Evolutionary conservation across 2,329 filamentous ascomycete genomes (phyloP).

Genomic region (Trichoderma pleuroti): DNA sequence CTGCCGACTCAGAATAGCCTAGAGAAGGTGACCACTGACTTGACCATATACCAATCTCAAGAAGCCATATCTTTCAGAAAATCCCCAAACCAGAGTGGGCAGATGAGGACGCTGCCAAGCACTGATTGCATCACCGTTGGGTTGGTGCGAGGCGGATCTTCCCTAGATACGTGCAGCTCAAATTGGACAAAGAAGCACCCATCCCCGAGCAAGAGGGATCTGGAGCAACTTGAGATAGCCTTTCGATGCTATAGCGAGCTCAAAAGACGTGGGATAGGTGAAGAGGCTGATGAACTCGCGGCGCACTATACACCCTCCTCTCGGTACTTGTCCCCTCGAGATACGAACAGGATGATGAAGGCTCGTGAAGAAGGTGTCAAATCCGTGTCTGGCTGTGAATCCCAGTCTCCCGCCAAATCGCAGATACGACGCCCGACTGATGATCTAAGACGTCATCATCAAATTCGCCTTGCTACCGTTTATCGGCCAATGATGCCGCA

Average conservation of each 20-base stretch:
- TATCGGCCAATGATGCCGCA: constrained; percentile 26
- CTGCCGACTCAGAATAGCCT: background rate
- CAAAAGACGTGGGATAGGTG: constrained; percentile 20
- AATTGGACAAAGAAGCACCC: constrained; percentile 41
- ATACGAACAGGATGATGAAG: constrained; percentile 31
- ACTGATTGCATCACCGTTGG: background rate
- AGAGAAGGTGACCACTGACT: constrained; percentile 12
- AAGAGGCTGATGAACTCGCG: constrained; percentile 33
- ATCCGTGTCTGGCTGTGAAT: background rate
- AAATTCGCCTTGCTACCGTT: constrained; percentile 27
- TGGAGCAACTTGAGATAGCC: constrained; percentile 37
- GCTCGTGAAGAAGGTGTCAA: constrained; percentile 1
- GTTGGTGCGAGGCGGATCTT: background rate
- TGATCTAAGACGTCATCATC: constrained; percentile 23
- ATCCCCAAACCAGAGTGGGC: background rate
- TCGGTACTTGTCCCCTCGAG: constrained; percentile 24
- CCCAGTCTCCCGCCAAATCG: constrained; percentile 8
- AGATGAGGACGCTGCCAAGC: background rate
- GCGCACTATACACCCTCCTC: constrained; percentile 20
- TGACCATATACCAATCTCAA: constrained; percentile 12
- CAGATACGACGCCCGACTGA: constrained; percentile 20
- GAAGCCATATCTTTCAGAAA: background rate
- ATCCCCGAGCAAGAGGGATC: constrained; percentile 41
- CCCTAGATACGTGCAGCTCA: background rate
- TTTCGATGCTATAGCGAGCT: constrained; percentile 33